Evolutionary conservation across 2,329 filamentous ascomycete genomes (phyloP).

Genomic region (Falciphora oryzae): DNA sequence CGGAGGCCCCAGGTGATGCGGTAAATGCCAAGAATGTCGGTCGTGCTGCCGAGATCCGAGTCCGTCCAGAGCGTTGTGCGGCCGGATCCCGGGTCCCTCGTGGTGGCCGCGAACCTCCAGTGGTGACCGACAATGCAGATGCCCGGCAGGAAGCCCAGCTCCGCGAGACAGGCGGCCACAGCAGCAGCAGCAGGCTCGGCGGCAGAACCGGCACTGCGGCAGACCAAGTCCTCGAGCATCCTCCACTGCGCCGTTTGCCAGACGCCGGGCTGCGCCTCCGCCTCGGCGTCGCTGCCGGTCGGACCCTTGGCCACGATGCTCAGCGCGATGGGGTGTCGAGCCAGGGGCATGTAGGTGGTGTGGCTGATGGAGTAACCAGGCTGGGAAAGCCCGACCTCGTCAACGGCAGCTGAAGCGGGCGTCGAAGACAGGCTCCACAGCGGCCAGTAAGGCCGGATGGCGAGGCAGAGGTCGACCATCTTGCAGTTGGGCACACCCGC

Average conservation of each 20-base stretch:
- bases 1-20: conserved; percentile 4
- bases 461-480: conserved; percentile 6
- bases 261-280: conserved; percentile 2
- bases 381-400: not conserved
- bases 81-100: not conserved
- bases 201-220: too few species aligned
- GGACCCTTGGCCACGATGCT: not conserved
- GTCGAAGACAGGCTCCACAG: not conserved
- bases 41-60: not conserved
- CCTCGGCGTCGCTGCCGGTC: not conserved
- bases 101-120: conserved; percentile 5
- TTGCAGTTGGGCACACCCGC: not conserved
- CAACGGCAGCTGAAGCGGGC: not conserved
- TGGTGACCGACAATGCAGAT: conserved; percentile 1
- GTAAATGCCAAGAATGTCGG: not conserved
- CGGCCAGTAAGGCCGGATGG: not conserved
- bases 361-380: conserved; percentile 2
- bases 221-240: conserved; percentile 2
- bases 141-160: conserved; percentile 2
- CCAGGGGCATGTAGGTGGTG: not conserved
- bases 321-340: not conserved
- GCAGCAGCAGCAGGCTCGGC: too few species aligned
- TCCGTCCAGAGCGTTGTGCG: not conserved
- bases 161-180: not conserved
- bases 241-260: conserved; percentile 7